Percentiles rank a stretch among this genome's conserved stretches.
phyloP scores from a whole-genome alignment of 2,329 filamentous ascomycete species.

The Fusarium kyushuense region DNA sequence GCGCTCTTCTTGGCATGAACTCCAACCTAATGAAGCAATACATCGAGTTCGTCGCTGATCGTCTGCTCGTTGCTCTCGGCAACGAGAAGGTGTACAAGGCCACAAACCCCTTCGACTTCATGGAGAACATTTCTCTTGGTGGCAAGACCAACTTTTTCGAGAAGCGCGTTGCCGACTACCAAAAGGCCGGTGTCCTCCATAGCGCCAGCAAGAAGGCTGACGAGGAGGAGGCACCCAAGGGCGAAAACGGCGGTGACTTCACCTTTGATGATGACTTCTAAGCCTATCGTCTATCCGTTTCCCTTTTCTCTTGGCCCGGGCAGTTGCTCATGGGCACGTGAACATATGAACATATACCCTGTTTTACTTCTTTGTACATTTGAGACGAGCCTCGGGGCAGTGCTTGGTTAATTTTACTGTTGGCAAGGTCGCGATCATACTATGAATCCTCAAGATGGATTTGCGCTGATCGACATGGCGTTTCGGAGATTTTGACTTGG shows the following conservation, averaged over 20 bases:
- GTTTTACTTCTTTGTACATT: conserved; percentile 44
- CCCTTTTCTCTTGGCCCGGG: conserved; percentile 15
- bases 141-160: conserved; percentile 99
- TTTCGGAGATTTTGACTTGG: conserved; percentile 38
- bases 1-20: conserved; percentile 97
- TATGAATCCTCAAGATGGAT: conserved; percentile 41
- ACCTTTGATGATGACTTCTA: conserved; percentile 97
- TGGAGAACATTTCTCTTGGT: conserved; percentile 99
- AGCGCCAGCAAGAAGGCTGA: conserved; percentile 79
- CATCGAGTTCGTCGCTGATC: conserved; percentile 99
- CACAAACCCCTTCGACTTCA: conserved; percentile 98
- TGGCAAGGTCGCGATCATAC: conserved; percentile 26
- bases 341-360: conserved; percentile 46
- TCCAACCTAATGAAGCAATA: conserved; percentile 98
- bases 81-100: conserved; percentile 95
- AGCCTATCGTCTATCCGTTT: conserved; percentile 51
- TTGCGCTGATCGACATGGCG: conserved; percentile 38
- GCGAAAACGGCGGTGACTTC: conserved; percentile 81
- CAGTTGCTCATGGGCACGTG: conserved; percentile 9
- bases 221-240: conserved; percentile 62
- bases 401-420: conserved; percentile 33
- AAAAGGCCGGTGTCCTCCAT: conserved; percentile 99
- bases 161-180: conserved; percentile 99
- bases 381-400: conserved; percentile 40
- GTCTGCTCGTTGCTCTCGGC: conserved; percentile 90